Percentiles rank a stretch among this genome's conserved stretches.
Conservation (phyloP, 2,329 filamentous ascomycete species). For the Clarireedia hainanense region DNA sequence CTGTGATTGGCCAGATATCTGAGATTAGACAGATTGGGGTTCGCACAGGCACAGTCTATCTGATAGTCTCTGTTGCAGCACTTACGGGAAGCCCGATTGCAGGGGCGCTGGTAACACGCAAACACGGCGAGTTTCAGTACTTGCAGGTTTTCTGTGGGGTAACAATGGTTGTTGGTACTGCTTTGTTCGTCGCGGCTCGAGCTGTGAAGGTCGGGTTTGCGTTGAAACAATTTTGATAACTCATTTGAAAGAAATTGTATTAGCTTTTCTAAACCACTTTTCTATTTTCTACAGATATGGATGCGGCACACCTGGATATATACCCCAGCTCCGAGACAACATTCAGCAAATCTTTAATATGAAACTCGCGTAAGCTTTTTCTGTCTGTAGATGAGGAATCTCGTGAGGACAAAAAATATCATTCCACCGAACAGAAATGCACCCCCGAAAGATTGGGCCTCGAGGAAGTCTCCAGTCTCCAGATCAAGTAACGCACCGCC, state of each 20-base stretch:
- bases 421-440: background rate
- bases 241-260: background rate
- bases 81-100: constrained; percentile 62
- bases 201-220: constrained; percentile 4
- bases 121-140: constrained; percentile 39
- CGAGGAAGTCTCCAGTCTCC: background rate
- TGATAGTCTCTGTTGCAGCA: constrained; percentile 40
- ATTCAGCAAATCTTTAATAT: background rate
- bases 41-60: no score
- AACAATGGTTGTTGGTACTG: constrained; percentile 37
- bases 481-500: constrained; percentile 37
- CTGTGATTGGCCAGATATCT: no score
- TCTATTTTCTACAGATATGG: background rate
- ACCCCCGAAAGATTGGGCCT: background rate
- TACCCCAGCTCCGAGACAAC: background rate
- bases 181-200: constrained; percentile 30
- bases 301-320: background rate
- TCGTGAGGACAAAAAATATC: background rate
- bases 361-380: background rate
- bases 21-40: no score
- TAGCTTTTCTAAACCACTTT: background rate
- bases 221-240: background rate
- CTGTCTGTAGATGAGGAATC: background rate
- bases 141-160: constrained; percentile 60
- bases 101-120: constrained; percentile 48